Evolutionary conservation across 495 filamentous ascomycete species (phyloP), one percentile per base, ranked within the genome.

Genomic region (Aspergillus kassunensis): DNA sequence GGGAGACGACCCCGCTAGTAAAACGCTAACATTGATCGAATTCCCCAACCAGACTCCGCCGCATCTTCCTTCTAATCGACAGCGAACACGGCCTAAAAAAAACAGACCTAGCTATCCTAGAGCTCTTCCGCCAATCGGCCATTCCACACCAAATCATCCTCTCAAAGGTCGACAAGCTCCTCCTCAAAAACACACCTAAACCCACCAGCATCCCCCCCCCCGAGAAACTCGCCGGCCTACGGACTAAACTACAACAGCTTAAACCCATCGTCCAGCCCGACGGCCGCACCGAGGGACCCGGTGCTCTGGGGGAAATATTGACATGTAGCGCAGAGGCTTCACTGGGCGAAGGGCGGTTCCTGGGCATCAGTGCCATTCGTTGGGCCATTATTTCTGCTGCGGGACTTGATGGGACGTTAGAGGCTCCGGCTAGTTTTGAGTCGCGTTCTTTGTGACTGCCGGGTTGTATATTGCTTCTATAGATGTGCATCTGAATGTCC

Each of bases 1-100:
- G n/a, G n/a, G n/a, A n/a, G n/a, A n/a, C n/a, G n/a, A n/a, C n/a
- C n/a, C n/a, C n/a, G n/a, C n/a, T 29, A 29, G 27, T 11, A 29
- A 11, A 19, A 29, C 37, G 27, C 33, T 37, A 42, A 33, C 31
- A 30, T 27, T 39, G 21, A 13, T 15, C 12, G 16, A 12, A 27
- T 8, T 12, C 18, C 7, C n/a, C 23, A 9, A n/a, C n/a, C 19
- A 76, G 73, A 62, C 70, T 97, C 29, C 80, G 82, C 41, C 80
- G 89, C n/a, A 85, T 84, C 2, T 92, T 95, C 55, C 60, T 98
- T 39, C 77, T 98, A 23, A 76, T 98, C 4, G 91, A 96, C 67
- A 79, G 86, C 13, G 69, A 80, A 31, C 86, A 91, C 49, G 91
- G 91, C n/a, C 63, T 95, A 6, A 97, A 96, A 63, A 59, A 72